Conservation (phyloP, 805 yeast species). For the Hemisphaericaspora nanyangensis region DNA sequence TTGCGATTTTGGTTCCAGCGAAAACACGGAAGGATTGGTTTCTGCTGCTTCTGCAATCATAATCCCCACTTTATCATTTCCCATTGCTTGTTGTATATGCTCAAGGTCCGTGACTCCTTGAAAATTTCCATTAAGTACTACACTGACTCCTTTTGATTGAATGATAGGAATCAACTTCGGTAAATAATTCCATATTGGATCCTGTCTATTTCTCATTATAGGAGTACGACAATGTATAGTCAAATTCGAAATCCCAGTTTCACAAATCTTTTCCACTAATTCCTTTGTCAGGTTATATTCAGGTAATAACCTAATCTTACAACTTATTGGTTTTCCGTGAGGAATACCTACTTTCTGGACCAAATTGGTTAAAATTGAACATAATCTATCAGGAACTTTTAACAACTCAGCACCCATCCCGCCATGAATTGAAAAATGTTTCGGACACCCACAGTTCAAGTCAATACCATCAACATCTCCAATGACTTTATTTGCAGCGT, state of each 20-base stretch:
- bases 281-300: slow-evolving; percentile 51
- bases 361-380: slow-evolving; percentile 60
- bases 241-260: slow-evolving; percentile 80
- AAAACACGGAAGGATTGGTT: slow-evolving; percentile 75
- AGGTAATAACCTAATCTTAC: slow-evolving; percentile 79
- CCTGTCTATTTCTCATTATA: slow-evolving; percentile 82
- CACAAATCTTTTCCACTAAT: slow-evolving; percentile 45
- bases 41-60: slow-evolving; percentile 96
- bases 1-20: slow-evolving; percentile 48
- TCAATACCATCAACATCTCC: slow-evolving; percentile 90
- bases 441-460: slow-evolving; percentile 95
- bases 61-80: slow-evolving; percentile 61
- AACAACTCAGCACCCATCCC: slow-evolving; percentile 98
- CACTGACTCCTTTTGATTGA: slow-evolving; percentile 56
- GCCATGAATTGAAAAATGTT: slow-evolving; percentile 87
- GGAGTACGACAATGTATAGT: slow-evolving; percentile 92
- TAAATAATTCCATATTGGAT: slow-evolving; percentile 70
- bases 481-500: slow-evolving; percentile 80
- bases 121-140: slow-evolving; percentile 82
- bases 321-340: slow-evolving; percentile 74
- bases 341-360: slow-evolving; percentile 83
- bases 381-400: slow-evolving; percentile 73
- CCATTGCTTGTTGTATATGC: slow-evolving; percentile 48
- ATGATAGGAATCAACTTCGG: slow-evolving; percentile 60
- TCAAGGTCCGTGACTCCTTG: slow-evolving; percentile 49